Percentiles rank a stretch among this genome's conserved stretches.
Evolutionary conservation across 2,329 filamentous ascomycete species (phyloP).

Genomic region (Magnaporthiopsis poae): DNA sequence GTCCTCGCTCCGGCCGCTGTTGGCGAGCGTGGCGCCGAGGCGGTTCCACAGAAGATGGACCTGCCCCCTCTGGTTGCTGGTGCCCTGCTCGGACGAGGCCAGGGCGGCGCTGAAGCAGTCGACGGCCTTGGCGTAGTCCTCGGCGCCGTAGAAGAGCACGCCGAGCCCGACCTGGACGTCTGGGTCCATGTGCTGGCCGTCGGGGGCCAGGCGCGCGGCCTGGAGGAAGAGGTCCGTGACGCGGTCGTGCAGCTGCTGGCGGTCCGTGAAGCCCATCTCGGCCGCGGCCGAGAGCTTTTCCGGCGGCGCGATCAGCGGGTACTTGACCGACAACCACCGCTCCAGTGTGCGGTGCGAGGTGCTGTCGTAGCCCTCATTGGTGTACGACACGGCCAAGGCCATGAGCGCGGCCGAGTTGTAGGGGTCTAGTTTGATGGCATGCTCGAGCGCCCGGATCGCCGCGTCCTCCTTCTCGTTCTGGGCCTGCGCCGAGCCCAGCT

Average conservation of each 20-base stretch:
- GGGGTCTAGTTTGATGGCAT: constrained; percentile 78
- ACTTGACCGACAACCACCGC: constrained; percentile 92
- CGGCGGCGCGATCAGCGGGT: constrained; percentile 69
- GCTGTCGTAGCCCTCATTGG: constrained; percentile 96
- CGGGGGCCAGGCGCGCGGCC: constrained; percentile 82
- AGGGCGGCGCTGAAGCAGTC: constrained; percentile 95
- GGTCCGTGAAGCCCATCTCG: constrained; percentile 92
- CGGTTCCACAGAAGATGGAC: constrained; percentile 95
- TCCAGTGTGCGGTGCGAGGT: constrained; percentile 93
- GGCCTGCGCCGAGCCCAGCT: constrained; percentile 82
- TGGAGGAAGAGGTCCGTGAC: constrained; percentile 85
- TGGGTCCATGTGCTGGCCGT: constrained; percentile 91
- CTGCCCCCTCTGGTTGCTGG: constrained; percentile 73
- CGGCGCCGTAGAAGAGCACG: constrained; percentile 92
- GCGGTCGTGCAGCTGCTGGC: constrained; percentile 77
- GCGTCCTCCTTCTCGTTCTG: constrained; percentile 98
- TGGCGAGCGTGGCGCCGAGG: constrained; percentile 88
- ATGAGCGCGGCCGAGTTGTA: constrained; percentile 83
- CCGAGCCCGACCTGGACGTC: constrained; percentile 96
- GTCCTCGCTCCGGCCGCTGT: constrained; percentile 85
- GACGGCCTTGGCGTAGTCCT: constrained; percentile 96
- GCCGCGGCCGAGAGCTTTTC: constrained; percentile 61
- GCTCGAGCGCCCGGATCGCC: constrained; percentile 85
- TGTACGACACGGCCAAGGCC: constrained; percentile 92
- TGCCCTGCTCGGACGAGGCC: constrained; percentile 72